A percentile compares a stretch with the other conserved stretches of the same genome.
Conservation (phyloP, 371 early-diverging fungal genomes). For the Mucor saturninus region DNA sequence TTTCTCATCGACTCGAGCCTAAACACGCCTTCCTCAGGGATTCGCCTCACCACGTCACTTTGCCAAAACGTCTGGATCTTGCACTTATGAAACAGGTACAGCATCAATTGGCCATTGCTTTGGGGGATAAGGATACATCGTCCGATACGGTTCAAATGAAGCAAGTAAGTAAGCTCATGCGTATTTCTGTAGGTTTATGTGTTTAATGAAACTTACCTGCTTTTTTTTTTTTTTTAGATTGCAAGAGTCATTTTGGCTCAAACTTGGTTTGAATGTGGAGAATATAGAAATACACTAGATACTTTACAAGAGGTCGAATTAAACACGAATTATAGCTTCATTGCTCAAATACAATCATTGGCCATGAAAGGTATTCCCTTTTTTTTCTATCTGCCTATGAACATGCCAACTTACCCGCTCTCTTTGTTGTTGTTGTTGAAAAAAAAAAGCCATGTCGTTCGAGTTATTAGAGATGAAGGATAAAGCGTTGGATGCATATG, state of each 20-base stretch:
- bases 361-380: slow-evolving; percentile 49
- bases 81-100: slow-evolving; percentile 29
- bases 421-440: not conserved
- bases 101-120: slow-evolving; percentile 24
- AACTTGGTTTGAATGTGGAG: slow-evolving; percentile 42
- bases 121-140: slow-evolving; percentile 26
- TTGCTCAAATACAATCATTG: slow-evolving; percentile 47
- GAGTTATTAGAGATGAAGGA: slow-evolving; percentile 53
- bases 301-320: slow-evolving; percentile 20
- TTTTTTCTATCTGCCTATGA: not conserved
- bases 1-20: slow-evolving; percentile 4
- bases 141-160: slow-evolving; percentile 21
- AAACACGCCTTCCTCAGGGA: slow-evolving; percentile 21
- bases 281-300: slow-evolving; percentile 35
- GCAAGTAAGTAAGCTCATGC: not conserved
- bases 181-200: no score
- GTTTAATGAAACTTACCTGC: not conserved
- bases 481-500: slow-evolving; percentile 53
- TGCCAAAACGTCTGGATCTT: slow-evolving; percentile 25
- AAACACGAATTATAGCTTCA: slow-evolving; percentile 49
- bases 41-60: slow-evolving; percentile 25
- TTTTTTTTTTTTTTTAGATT: slow-evolving; percentile 32
- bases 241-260: slow-evolving; percentile 43
- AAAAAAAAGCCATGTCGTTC: slow-evolving; percentile 44
- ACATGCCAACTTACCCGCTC: not conserved